These are phyloP conservation scores for Cicer judaicum DNA, from an alignment of 306 rosid species.

Conservation along the genomic window DNA sequence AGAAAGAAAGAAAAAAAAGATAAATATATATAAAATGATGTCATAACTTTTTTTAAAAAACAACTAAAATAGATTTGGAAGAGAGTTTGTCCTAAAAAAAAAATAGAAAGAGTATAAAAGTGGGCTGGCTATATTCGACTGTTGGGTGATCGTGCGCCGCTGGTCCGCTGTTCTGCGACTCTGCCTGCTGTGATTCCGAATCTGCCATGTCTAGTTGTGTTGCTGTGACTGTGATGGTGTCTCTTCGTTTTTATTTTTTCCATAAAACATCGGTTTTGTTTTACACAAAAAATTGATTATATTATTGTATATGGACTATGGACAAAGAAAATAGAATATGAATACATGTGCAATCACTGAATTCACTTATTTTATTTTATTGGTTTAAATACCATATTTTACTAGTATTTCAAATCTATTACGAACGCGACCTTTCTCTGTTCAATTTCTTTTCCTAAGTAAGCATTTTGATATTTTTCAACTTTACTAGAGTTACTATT, in stretches of 20 bases:
- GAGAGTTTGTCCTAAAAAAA: too few relatives aligned
- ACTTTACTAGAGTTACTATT: background rate
- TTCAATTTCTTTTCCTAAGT: background rate
- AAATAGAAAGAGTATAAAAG: too few relatives aligned
- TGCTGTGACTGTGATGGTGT: slow-evolving; percentile 30
- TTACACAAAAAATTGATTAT: background rate
- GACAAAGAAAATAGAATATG: too few relatives aligned
- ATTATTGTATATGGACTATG: background rate
- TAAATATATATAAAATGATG: too few relatives aligned
- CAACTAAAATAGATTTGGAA: too few relatives aligned
- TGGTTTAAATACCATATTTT: background rate
- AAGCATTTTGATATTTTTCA: slow-evolving; percentile 9
- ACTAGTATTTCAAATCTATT: too few relatives aligned
- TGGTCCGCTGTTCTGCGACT: background rate
- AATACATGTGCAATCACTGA: background rate
- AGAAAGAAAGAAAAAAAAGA: too few relatives aligned
- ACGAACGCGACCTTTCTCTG: background rate
- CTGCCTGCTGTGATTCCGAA: slow-evolving; percentile 38
- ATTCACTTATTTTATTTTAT: background rate
- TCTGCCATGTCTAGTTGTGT: slow-evolving; percentile 32
- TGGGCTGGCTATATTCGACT: background rate
- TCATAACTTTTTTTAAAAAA: too few relatives aligned
- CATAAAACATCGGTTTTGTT: background rate
- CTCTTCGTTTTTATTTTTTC: slow-evolving; percentile 2
- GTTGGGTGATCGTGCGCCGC: slow-evolving; percentile 11